Percentiles rank a stretch among this genome's conserved stretches.
phyloP scores from a whole-genome alignment of 1,139 yeast genomes.

The Suhomyces taliae region DNA sequence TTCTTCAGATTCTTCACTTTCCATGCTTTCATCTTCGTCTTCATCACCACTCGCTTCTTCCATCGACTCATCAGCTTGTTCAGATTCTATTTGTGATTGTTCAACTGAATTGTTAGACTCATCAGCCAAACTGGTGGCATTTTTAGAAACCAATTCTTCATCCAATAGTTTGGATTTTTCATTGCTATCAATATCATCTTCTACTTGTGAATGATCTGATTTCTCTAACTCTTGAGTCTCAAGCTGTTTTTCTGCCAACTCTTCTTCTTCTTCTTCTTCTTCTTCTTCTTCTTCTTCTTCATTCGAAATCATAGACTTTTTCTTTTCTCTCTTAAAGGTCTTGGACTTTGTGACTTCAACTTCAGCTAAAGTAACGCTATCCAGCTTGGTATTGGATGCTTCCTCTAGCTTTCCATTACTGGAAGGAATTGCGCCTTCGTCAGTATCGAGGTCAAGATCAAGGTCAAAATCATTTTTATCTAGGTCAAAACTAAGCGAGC shows the following conservation, averaged over 20 bases:
- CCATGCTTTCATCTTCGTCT: neutral
- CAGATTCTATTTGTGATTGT: neutral
- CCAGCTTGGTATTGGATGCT: neutral
- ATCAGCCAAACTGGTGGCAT: neutral
- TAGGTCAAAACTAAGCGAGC: no score
- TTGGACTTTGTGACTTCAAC: neutral
- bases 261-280: no score
- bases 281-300: neutral
- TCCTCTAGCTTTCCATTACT: neutral
- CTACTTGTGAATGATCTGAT: no score
- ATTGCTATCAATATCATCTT: no score
- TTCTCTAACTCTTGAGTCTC: no score
- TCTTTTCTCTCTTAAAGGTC: neutral
- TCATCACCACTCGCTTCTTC: neutral
- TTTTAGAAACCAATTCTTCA: neutral
- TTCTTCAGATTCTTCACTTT: neutral
- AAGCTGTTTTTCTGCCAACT: no score
- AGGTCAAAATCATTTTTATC: neutral
- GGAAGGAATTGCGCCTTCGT: neutral
- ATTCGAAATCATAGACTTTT: neutral
- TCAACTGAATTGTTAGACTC: neutral
- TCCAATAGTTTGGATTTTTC: neutral
- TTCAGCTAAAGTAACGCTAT: neutral
- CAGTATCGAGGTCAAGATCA: neutral
- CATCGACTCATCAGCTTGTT: neutral